phyloP scores from a whole-genome alignment of 2,329 filamentous ascomycete species.

The Pseudogymnoascus sp. region DNA sequence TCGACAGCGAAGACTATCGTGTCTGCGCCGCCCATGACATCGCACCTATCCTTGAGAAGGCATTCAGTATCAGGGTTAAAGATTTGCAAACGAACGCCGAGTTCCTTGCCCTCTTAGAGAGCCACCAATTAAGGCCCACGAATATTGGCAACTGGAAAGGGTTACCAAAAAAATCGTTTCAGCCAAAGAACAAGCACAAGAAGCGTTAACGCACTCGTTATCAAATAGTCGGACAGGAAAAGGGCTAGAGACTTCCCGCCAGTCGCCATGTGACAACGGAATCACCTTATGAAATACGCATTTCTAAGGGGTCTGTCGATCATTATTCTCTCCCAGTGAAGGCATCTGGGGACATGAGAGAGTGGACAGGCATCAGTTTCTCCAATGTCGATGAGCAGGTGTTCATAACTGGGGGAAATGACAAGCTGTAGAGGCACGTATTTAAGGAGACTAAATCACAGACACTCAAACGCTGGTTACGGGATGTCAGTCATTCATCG shows the following conservation, averaged over 20 bases:
- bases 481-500: no score
- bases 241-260: not conserved
- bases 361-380: no score
- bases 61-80: conserved; percentile 25
- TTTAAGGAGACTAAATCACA: no score
- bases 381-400: no score
- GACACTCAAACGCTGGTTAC: no score
- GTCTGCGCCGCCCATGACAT: conserved; percentile 31
- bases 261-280: no score
- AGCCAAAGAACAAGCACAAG: conserved; percentile 9
- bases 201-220: not conserved
- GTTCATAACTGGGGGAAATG: no score
- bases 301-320: no score
- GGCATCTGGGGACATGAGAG: no score
- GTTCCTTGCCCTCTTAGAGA: conserved; percentile 14
- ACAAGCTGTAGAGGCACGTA: no score
- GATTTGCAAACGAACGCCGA: conserved; percentile 23
- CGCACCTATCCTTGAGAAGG: conserved; percentile 19
- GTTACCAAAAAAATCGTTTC: conserved; percentile 9
- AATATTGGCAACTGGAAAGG: conserved; percentile 12
- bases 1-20: conserved; percentile 26
- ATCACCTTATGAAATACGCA: no score
- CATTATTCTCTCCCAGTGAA: no score
- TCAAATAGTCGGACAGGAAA: not conserved
- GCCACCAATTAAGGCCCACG: conserved; percentile 1